Evolutionary conservation across 148 eudicot species (phyloP), one percentile per base, ranked within the genome.

Genomic region (Gaultheria prostrata): DNA sequence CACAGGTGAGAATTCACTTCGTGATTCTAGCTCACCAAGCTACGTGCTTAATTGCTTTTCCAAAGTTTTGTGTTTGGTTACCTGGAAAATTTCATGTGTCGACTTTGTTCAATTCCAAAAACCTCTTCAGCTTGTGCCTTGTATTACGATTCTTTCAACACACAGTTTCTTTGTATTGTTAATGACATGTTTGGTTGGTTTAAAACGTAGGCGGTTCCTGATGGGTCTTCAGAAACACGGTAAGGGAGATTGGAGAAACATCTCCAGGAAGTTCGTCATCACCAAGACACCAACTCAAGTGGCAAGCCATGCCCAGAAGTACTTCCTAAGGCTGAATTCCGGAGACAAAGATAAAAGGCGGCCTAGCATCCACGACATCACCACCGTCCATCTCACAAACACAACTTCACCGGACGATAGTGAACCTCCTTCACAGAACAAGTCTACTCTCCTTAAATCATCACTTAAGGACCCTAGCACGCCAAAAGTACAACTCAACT

Each of bases 281-380:
- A 81, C 98, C 1, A 96, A 91, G 80, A 94, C 98, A 0, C 97
- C 99, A 59, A 94, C 98, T 11, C 99, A 96, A 88, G 99, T 96
- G 24, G 99, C 99, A 54, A 96, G 99, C 88, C 99, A 96, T 86
- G 99, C 99, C 78, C 99, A 96, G 85, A 96, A 96, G 82, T 96
- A 93, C 89, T 96, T 91, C 86, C 83, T 91, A 14, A 90, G 98
- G 92, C 97, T 91, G 69, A 89, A 84, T 78, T 88, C 94, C 0
- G 93, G 89, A 18, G 95, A 92, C 8, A 96, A 94, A 80, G 98
- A 94, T 56, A 96, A 96, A 84, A 88, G 94, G 77, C 83, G 98
- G 76, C 93, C 98, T 3, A 96, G 98, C 91, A 96, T 96, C 81
- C 98, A 96, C 28, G 98, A 96, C 82, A 96, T 96, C 83, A 96